A percentile compares a stretch with the other conserved stretches of the same genome.
Evolutionary conservation across 2,329 filamentous ascomycete genomes (phyloP).

Genomic region (Aureobasidium vineae): DNA sequence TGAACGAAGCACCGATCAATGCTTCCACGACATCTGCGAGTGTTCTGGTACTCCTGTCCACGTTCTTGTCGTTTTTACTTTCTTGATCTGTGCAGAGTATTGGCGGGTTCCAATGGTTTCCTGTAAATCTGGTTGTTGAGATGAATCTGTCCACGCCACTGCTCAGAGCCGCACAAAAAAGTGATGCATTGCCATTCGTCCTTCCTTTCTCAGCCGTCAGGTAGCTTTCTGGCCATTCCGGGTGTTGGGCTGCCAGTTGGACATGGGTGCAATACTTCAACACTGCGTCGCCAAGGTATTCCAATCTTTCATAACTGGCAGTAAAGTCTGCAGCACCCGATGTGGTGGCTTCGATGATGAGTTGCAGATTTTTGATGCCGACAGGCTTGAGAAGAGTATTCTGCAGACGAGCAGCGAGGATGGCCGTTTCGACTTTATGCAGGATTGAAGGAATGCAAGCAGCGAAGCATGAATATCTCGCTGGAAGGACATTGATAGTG

Average conservation of each 20-base stretch:
- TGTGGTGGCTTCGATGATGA: slow-evolving; percentile 68
- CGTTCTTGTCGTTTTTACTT: slow-evolving; percentile 36
- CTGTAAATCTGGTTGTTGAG: slow-evolving; percentile 64
- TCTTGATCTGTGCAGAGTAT: slow-evolving; percentile 47
- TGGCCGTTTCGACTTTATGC: slow-evolving; percentile 63
- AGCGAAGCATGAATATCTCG: slow-evolving; percentile 49
- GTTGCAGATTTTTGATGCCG: slow-evolving; percentile 52
- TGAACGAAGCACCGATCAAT: slow-evolving; percentile 71
- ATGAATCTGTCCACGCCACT: slow-evolving; percentile 71
- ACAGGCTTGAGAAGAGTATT: slow-evolving; percentile 55
- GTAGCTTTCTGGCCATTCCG: slow-evolving; percentile 71
- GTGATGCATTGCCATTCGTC: slow-evolving; percentile 62
- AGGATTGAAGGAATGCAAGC: slow-evolving; percentile 71
- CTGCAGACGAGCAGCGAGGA: slow-evolving; percentile 63
- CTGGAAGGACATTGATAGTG: slow-evolving; percentile 48
- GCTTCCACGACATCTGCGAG: slow-evolving; percentile 87
- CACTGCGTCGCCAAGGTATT: slow-evolving; percentile 82
- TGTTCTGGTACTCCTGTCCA: slow-evolving; percentile 66
- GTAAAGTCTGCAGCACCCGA: slow-evolving; percentile 59
- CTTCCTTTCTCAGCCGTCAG: slow-evolving; percentile 66
- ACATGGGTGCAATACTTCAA: slow-evolving; percentile 72
- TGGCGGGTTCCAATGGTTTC: slow-evolving; percentile 67
- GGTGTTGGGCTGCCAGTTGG: slow-evolving; percentile 61
- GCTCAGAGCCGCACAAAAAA: slow-evolving; percentile 63
- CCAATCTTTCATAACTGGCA: slow-evolving; percentile 75